Conservation (phyloP, 768 basidiomycete genomes). For the Lactarius indigo region DNA sequence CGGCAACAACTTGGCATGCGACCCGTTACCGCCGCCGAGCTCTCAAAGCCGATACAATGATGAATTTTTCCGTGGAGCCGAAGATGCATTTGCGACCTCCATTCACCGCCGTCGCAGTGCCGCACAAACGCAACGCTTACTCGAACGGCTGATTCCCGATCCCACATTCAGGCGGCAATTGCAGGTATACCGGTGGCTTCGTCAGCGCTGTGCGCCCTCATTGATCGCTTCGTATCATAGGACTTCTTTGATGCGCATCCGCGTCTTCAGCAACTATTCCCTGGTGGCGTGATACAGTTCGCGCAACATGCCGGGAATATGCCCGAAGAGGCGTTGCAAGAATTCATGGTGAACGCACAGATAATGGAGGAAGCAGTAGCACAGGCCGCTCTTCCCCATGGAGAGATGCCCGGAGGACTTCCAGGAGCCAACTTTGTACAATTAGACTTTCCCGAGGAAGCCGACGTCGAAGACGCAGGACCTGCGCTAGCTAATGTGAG, state of each 20-base stretch:
- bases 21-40: slow-evolving; percentile 77
- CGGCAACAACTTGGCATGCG: slow-evolving; percentile 65
- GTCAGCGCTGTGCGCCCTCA: background rate
- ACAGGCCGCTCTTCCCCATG: slow-evolving; percentile 16
- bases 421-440: slow-evolving; percentile 26
- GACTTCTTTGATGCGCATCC: slow-evolving; percentile 58
- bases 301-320: slow-evolving; percentile 24
- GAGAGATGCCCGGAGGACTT: slow-evolving; percentile 24
- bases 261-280: slow-evolving; percentile 52
- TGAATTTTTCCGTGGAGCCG: slow-evolving; percentile 67
- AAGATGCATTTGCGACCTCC: slow-evolving; percentile 44
- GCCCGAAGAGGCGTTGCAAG: slow-evolving; percentile 24
- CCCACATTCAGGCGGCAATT: slow-evolving; percentile 53
- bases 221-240: slow-evolving; percentile 26
- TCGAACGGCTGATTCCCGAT: slow-evolving; percentile 60
- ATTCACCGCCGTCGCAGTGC: slow-evolving; percentile 35
- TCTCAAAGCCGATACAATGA: slow-evolving; percentile 61
- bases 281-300: slow-evolving; percentile 59
- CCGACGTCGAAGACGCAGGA: slow-evolving; percentile 2
- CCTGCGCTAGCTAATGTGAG: background rate
- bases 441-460: slow-evolving; percentile 16
- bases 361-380: slow-evolving; percentile 22
- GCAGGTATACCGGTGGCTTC: slow-evolving; percentile 36
- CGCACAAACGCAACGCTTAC: slow-evolving; percentile 47
- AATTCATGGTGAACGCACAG: slow-evolving; percentile 17